Conservation (phyloP, 176 grass and related monocot genomes). For the Bromus sterilis region DNA sequence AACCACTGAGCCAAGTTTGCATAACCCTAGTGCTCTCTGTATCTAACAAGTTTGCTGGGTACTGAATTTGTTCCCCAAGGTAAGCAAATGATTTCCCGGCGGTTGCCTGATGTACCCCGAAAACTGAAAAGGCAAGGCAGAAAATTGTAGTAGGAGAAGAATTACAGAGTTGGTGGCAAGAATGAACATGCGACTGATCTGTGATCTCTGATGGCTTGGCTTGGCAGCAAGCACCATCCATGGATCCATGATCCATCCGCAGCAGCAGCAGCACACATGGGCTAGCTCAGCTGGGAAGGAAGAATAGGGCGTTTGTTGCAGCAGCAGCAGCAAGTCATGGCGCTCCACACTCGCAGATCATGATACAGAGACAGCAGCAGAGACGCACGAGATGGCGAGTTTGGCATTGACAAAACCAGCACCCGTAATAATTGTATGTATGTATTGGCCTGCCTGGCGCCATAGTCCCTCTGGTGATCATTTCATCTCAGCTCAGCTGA, state of each 20-base stretch:
- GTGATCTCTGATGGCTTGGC: slow-evolving; percentile 76
- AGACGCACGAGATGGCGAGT: neutral
- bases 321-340: slow-evolving; percentile 20
- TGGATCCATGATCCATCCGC: neutral
- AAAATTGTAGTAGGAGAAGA: neutral
- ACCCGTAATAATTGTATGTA: slow-evolving; percentile 2
- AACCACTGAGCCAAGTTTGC: no score
- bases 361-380: neutral
- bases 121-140: neutral
- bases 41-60: neutral
- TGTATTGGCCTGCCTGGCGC: neutral
- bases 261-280: slow-evolving; percentile 25
- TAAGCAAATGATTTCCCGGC: neutral
- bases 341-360: neutral
- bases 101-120: neutral
- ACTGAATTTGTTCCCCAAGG: neutral
- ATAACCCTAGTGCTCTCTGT: neutral
- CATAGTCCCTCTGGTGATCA: neutral
- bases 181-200: slow-evolving; percentile 61
- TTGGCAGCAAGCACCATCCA: slow-evolving; percentile 54
- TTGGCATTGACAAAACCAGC: slow-evolving; percentile 7
- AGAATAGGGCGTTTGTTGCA: neutral
- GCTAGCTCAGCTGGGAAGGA: neutral
- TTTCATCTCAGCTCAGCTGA: neutral
- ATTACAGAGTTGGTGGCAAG: slow-evolving; percentile 15